Evolutionary conservation across 257 asterid species (phyloP).

Genomic region (Pogostemon cablin): DNA sequence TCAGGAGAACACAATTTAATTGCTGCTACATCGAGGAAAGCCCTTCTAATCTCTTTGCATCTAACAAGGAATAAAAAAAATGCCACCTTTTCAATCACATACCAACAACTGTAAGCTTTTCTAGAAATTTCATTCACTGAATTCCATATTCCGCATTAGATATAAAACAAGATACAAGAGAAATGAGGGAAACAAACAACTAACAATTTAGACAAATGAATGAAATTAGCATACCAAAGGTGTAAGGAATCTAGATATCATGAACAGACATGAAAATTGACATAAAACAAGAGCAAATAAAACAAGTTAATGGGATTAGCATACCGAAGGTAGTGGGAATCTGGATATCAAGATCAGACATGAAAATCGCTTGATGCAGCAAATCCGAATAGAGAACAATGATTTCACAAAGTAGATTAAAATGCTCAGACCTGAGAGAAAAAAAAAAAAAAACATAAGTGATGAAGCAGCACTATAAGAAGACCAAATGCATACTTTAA

Average conservation of each 20-base stretch:
- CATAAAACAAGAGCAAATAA: background rate
- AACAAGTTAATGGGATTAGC: background rate
- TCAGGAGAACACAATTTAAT: background rate
- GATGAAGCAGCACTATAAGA: background rate
- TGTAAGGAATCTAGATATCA: slow-evolving; percentile 56
- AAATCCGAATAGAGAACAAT: slow-evolving; percentile 30
- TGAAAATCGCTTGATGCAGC: slow-evolving; percentile 51
- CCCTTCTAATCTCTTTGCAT: background rate
- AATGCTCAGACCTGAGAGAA: slow-evolving; percentile 46
- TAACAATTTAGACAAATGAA: background rate
- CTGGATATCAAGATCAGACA: slow-evolving; percentile 69
- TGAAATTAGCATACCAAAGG: slow-evolving; percentile 49
- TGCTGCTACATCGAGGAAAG: background rate
- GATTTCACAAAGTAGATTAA: slow-evolving; percentile 31
- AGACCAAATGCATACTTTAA: background rate
- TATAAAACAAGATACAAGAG: background rate
- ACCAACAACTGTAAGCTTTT: background rate
- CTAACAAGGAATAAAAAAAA: background rate
- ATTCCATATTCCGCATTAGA: background rate
- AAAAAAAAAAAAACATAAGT: background rate
- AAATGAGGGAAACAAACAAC: background rate
- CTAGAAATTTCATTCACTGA: slow-evolving; percentile 2
- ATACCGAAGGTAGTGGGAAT: slow-evolving; percentile 60
- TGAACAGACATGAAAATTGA: slow-evolving; percentile 66
- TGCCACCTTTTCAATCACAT: background rate